Evolutionary conservation across 148 eudicot species (phyloP).

Genomic region (Camellia lanceoleosa): DNA sequence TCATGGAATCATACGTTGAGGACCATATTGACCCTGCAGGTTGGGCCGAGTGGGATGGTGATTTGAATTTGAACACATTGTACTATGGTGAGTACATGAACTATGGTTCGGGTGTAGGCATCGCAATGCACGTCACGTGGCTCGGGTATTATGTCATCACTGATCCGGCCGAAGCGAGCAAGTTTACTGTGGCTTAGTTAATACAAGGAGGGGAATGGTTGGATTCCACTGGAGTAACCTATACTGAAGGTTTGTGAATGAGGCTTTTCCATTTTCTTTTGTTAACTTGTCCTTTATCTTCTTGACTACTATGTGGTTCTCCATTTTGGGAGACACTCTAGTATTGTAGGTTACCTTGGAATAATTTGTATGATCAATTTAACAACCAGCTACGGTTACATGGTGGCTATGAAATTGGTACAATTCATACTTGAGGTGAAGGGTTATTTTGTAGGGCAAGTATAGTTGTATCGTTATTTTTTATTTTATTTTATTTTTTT

Average conservation of each 20-base stretch:
- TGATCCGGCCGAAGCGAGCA: not conserved
- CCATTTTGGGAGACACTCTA: too few species aligned
- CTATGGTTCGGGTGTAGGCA: not conserved
- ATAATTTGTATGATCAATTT: too few species aligned
- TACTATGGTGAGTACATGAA: constrained; percentile 6
- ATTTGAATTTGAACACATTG: not conserved
- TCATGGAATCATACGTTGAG: not conserved
- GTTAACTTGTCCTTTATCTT: not conserved
- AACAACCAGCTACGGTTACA: too few species aligned
- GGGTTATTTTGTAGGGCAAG: too few species aligned
- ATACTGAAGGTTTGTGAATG: not conserved
- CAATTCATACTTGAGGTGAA: too few species aligned
- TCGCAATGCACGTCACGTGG: not conserved
- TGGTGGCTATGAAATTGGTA: too few species aligned
- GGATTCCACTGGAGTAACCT: not conserved
- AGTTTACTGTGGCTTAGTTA: not conserved
- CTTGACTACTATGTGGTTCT: too few species aligned
- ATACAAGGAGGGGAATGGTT: not conserved
- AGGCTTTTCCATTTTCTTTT: not conserved
- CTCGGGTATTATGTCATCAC: not conserved
- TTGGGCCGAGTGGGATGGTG: not conserved
- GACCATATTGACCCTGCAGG: not conserved
- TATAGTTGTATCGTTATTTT: too few species aligned
- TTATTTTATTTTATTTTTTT: too few species aligned
- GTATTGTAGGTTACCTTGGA: too few species aligned